Percentiles rank a stretch among this genome's conserved stretches.
Evolutionary conservation across 805 yeast species (phyloP).

Genomic region (Maudiozyma barnettii): DNA sequence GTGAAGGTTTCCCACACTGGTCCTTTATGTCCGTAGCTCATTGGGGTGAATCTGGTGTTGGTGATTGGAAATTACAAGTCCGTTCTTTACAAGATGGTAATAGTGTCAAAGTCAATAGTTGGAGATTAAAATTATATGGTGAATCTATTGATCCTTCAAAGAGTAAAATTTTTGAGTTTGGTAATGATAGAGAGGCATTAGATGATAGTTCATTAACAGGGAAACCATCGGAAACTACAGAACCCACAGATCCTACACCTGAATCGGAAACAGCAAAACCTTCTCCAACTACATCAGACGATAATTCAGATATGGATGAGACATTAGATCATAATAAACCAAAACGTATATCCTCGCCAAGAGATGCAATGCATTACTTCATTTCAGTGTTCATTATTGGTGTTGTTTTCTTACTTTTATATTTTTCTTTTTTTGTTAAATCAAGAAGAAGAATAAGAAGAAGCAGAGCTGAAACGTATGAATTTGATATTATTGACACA

Average conservation of each 20-base stretch:
- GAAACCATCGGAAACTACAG: background rate
- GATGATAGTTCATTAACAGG: conserved; percentile 6
- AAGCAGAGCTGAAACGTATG: conserved; percentile 61
- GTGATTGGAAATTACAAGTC: conserved; percentile 75
- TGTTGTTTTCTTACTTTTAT: conserved; percentile 37
- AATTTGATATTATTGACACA: conserved; percentile 68
- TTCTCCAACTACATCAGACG: background rate
- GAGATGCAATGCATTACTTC: conserved; percentile 53
- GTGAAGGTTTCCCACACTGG: conserved; percentile 67
- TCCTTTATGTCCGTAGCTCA: conserved; percentile 96
- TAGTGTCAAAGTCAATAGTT: conserved; percentile 41
- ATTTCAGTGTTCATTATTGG: conserved; percentile 52
- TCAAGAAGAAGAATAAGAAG: conserved; percentile 39
- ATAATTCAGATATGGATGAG: background rate
- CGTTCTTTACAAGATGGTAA: conserved; percentile 33
- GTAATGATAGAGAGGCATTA: conserved; percentile 26
- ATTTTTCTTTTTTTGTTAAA: conserved; percentile 35
- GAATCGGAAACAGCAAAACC: conserved; percentile 3
- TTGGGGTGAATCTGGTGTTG: conserved; percentile 91
- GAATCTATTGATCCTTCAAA: conserved; percentile 56
- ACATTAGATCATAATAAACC: conserved; percentile 16
- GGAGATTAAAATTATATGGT: conserved; percentile 81
- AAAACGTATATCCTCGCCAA: conserved; percentile 30
- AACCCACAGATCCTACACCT: conserved; percentile 1
- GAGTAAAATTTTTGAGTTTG: conserved; percentile 47